Evolutionary conservation across 495 filamentous ascomycete species (phyloP).

Genomic region (Sabuloglossum arenarium): DNA sequence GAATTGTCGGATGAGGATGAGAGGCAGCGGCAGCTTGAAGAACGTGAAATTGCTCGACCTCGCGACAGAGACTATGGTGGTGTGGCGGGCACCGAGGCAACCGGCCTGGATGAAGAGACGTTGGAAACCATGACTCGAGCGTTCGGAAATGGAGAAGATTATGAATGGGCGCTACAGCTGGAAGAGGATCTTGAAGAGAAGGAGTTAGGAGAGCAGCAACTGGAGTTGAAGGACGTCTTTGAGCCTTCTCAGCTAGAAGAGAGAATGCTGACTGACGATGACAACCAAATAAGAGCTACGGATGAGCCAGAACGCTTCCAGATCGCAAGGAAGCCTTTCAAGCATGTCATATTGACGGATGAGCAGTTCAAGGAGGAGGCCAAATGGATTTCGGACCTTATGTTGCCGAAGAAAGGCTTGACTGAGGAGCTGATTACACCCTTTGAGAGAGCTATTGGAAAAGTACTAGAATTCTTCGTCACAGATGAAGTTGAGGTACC

Average conservation of each 20-base stretch:
- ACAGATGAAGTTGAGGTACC: conserved; percentile 86
- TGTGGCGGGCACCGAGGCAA: conserved; percentile 37
- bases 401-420: conserved; percentile 67
- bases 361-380: conserved; percentile 79
- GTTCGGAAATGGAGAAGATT: conserved; percentile 87
- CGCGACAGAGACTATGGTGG: conserved; percentile 36
- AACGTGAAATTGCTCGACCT: conserved; percentile 65
- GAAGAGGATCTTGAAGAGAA: conserved; percentile 59
- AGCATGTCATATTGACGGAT: conserved; percentile 47
- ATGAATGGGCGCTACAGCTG: conserved; percentile 74
- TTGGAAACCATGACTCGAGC: conserved; percentile 88
- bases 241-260: conserved; percentile 87
- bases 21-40: conserved; percentile 54
- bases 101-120: conserved; percentile 74
- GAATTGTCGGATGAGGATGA: conserved; percentile 77
- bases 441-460: conserved; percentile 70
- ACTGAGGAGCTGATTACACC: conserved; percentile 48
- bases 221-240: conserved; percentile 96
- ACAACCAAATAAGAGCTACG: conserved; percentile 64
- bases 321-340: conserved; percentile 71
- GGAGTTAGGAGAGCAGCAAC: conserved; percentile 39
- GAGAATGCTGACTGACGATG: conserved; percentile 84
- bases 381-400: conserved; percentile 69
- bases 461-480: conserved; percentile 88
- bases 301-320: conserved; percentile 94